phyloP scores from a whole-genome alignment of 2,329 filamentous ascomycete species.

The Venturia oleaginea region DNA sequence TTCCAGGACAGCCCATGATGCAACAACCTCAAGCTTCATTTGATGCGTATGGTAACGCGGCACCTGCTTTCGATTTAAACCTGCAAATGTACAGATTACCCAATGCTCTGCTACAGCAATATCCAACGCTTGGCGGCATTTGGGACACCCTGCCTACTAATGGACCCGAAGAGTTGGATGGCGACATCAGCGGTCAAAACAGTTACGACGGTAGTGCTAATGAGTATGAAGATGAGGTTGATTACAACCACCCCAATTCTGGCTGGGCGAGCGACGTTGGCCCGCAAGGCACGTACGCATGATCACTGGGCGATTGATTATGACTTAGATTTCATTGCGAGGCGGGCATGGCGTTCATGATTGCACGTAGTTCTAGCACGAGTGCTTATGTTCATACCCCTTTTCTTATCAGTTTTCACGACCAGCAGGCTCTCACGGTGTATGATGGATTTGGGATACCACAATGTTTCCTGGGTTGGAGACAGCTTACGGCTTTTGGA shows the following conservation, averaged over 20 bases:
- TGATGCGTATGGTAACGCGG: conserved; percentile 17
- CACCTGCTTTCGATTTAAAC: conserved; percentile 18
- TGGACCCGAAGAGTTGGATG: conserved; percentile 44
- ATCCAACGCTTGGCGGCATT: conserved; percentile 82
- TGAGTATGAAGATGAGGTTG: conserved; percentile 58
- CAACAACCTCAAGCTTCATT: conserved; percentile 25
- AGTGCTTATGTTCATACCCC: not conserved
- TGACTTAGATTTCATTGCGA: not conserved
- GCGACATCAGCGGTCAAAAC: conserved; percentile 65
- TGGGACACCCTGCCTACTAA: conserved; percentile 69
- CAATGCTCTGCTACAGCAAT: conserved; percentile 79
- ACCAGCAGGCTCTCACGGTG: not conserved
- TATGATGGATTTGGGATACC: not conserved
- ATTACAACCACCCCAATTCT: conserved; percentile 15
- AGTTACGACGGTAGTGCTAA: conserved; percentile 66
- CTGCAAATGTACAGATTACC: conserved; percentile 58
- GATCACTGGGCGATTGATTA: not conserved
- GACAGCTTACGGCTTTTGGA: not conserved
- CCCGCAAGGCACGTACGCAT: conserved; percentile 3
- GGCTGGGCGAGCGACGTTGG: conserved; percentile 16
- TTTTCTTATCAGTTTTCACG: not conserved
- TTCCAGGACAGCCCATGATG: conserved; percentile 27
- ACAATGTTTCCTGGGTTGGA: not conserved
- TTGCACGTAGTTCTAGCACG: not conserved
- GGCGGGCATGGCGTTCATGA: not conserved